Evolutionary conservation across 78 protist genomes (phyloP).

Genomic region (Dictyostelium purpureum): DNA sequence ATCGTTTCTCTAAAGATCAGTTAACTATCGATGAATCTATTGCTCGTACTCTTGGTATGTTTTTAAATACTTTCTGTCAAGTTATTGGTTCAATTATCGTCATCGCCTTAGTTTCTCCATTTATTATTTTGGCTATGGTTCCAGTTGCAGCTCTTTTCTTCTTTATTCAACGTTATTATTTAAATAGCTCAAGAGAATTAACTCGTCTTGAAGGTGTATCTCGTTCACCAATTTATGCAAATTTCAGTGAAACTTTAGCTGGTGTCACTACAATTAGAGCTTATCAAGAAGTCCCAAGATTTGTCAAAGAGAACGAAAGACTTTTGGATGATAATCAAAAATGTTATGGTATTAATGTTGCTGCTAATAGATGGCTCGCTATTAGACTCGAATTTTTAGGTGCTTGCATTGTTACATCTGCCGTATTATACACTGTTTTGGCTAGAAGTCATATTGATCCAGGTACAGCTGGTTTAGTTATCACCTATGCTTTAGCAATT

Average conservation of each 20-base stretch:
- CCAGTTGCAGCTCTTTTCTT: slow-evolving; percentile 83
- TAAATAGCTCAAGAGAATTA: slow-evolving; percentile 84
- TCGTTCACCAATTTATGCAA: slow-evolving; percentile 92
- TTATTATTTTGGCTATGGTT: slow-evolving; percentile 64
- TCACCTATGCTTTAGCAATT: slow-evolving; percentile 81
- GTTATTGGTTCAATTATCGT: slow-evolving; percentile 68
- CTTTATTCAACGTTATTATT: slow-evolving; percentile 85
- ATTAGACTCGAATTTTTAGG: slow-evolving; percentile 88
- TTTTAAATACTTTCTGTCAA: slow-evolving; percentile 68
- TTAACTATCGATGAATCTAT: slow-evolving; percentile 85
- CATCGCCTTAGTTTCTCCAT: slow-evolving; percentile 72
- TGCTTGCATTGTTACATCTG: slow-evolving; percentile 62
- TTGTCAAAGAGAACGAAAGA: slow-evolving; percentile 28
- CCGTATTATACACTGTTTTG: slow-evolving; percentile 58
- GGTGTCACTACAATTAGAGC: slow-evolving; percentile 97
- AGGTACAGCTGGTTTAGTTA: slow-evolving; percentile 84
- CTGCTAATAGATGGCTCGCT: slow-evolving; percentile 88
- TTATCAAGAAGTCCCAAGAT: slow-evolving; percentile 24
- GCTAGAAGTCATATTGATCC: slow-evolving; percentile 36
- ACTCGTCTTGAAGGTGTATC: slow-evolving; percentile 90
- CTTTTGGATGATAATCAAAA: slow-evolving; percentile 70
- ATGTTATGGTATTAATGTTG: slow-evolving; percentile 60
- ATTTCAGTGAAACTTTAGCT: slow-evolving; percentile 90
- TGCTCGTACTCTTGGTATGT: slow-evolving; percentile 57
- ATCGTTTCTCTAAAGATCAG: slow-evolving; percentile 94